Base-by-base conservation (phyloP, 2,329 filamentous ascomycete genomes). In the Sclerotinia minor region DNA sequence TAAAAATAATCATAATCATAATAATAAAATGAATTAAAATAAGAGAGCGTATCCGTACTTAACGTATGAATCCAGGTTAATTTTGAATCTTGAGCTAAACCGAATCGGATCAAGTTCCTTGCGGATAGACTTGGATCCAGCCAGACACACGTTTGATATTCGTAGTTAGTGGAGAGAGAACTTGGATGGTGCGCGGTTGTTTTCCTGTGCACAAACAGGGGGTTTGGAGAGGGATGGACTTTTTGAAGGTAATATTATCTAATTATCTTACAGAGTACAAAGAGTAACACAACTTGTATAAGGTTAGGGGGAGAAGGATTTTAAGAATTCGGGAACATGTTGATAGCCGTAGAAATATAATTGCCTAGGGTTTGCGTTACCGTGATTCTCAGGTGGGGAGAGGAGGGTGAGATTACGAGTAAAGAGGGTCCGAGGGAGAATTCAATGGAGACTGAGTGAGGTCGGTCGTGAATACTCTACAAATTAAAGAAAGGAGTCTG, bases 161-260 rank as follows among this genome's bases (percentile, higher is more conserved):
- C 63, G 67, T 63, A 45, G 38, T 59, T 47, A 19, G 47, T 54
- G 54, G 54, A 3, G 54, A 57, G 54, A n/a, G 32, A 35, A 55
- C 19, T n/a, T 55, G 21, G 21, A 13, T n/a, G 53, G 32, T 35
- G 53, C 53, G 53, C 53, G 29, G 53, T 7, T 35, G 53, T 35
- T 55, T 54, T 57, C 54, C 13, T 38, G 54, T 24, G 21, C 15
- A 50, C 47, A 50, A 26, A 24, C 47, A 49, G 52, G 52, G 52
- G 29, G 5, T 21, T 9, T 35, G 52, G 9, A 35, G 35, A 35
- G 5, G 32, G 26, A 29, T 53, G 2, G 49, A 52, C n/a, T n/a
- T 54, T 11, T 7, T 13, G 29, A 54, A 49, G 9, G 19, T n/a
- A 38, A n/a, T 29, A 5, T n/a, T n/a, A n/a, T n/a, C n/a, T n/a